phyloP scores from a whole-genome alignment of 2,329 filamentous ascomycete genomes.

The Trichoderma oligosporum region DNA sequence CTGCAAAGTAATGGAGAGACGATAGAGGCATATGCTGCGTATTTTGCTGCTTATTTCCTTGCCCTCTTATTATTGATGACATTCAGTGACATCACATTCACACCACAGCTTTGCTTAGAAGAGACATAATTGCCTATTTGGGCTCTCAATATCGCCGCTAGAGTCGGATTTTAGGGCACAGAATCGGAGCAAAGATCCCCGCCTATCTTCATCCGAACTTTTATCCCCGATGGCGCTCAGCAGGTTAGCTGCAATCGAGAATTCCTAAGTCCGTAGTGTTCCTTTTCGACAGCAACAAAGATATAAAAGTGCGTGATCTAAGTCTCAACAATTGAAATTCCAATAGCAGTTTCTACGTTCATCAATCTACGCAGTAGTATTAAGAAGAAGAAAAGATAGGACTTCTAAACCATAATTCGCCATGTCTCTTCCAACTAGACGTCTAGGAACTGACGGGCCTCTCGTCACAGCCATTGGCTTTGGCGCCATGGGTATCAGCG shows the following conservation, averaged over 20 bases:
- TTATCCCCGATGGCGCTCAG: too few relatives aligned
- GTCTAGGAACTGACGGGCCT: conserved; percentile 51
- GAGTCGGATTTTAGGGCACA: neutral
- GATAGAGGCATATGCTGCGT: too few relatives aligned
- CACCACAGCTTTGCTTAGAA: neutral
- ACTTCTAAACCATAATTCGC: too few relatives aligned
- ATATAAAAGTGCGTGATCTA: neutral
- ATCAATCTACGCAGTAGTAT: neutral
- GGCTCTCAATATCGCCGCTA: neutral
- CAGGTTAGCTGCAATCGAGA: too few relatives aligned
- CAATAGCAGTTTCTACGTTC: neutral
- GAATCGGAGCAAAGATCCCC: neutral
- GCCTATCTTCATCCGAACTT: neutral
- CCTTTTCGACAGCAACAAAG: neutral
- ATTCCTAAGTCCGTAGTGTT: neutral
- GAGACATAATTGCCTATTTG: neutral
- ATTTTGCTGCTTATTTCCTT: too few relatives aligned
- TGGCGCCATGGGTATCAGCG: conserved; percentile 49
- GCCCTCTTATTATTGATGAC: neutral
- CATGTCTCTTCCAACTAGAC: conserved; percentile 16
- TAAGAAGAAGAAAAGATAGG: neutral
- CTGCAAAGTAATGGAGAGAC: too few relatives aligned
- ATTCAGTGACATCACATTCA: neutral
- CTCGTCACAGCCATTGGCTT: conserved; percentile 49
- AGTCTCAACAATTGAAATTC: neutral